Percentiles rank a stretch among this genome's conserved stretches.
Conservation (phyloP, 805 yeast species). For the Debaryomyces tyrocola region DNA sequence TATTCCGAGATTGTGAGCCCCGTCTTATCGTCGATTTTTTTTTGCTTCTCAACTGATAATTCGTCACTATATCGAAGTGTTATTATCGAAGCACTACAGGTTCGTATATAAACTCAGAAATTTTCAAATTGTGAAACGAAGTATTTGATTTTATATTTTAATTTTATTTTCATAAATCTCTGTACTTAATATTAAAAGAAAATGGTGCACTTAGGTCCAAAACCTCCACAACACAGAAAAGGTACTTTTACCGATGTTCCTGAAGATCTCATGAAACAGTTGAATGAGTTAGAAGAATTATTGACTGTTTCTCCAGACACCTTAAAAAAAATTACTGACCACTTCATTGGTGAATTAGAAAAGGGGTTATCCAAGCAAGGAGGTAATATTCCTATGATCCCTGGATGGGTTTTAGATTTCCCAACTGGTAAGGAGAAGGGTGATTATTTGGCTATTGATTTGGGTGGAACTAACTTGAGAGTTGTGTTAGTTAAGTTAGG, state of each 20-base stretch:
- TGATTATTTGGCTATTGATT: slow-evolving; percentile 86
- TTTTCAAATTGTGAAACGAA: too few relatives aligned
- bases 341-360: slow-evolving; percentile 75
- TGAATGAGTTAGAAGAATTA: slow-evolving; percentile 55
- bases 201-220: slow-evolving; percentile 86
- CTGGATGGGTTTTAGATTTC: slow-evolving; percentile 92
- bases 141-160: not conserved
- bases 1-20: too few relatives aligned
- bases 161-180: too few relatives aligned
- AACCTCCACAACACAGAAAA: slow-evolving; percentile 77
- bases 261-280: slow-evolving; percentile 56
- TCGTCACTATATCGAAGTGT: too few relatives aligned
- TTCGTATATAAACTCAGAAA: too few relatives aligned
- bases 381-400: slow-evolving; percentile 94
- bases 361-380: slow-evolving; percentile 76
- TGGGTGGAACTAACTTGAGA: slow-evolving; percentile 97
- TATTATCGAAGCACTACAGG: too few relatives aligned
- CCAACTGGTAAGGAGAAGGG: slow-evolving; percentile 94
- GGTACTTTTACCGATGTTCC: slow-evolving; percentile 64
- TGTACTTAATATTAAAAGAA: slow-evolving; percentile 12
- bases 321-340: slow-evolving; percentile 66
- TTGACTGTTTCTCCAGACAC: slow-evolving; percentile 63
- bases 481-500: slow-evolving; percentile 83
- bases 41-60: too few relatives aligned
- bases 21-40: too few relatives aligned